These are phyloP conservation scores for Plantago coronopus DNA, from an alignment of 305 asterid genomes.

Conservation along the genomic window DNA sequence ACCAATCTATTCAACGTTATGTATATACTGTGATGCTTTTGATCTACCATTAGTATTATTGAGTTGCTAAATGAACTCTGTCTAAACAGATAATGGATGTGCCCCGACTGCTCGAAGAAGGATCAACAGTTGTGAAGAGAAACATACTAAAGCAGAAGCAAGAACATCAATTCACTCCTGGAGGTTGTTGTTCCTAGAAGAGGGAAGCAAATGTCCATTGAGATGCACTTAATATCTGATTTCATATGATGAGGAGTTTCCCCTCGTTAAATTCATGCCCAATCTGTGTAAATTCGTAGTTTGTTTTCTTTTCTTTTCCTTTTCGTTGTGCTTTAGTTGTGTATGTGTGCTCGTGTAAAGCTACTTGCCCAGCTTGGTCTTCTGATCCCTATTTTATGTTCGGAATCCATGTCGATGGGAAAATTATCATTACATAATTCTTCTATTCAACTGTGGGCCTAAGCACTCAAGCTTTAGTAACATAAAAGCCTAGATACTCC, in stretches of 20 bases:
- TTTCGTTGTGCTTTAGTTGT: conserved; percentile 21
- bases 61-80: not conserved
- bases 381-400: conserved; percentile 11
- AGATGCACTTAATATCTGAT: conserved; percentile 4
- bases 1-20: not conserved
- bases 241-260: conserved; percentile 6
- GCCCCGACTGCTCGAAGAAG: conserved; percentile 91
- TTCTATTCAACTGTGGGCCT: not conserved
- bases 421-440: too few species aligned
- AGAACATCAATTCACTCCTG: conserved; percentile 49
- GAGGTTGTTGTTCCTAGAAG: conserved; percentile 69
- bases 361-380: conserved; percentile 13
- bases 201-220: conserved; percentile 1
- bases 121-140: conserved; percentile 66
- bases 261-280: conserved; percentile 15
- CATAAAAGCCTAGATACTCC: too few species aligned
- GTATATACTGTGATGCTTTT: not conserved
- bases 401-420: conserved; percentile 4
- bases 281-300: conserved; percentile 34
- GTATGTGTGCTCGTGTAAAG: conserved; percentile 7
- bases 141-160: conserved; percentile 80
- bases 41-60: not conserved
- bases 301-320: conserved; percentile 2
- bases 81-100: conserved; percentile 82
- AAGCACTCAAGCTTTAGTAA: too few species aligned